Percentiles rank a stretch among this genome's conserved stretches.
Evolutionary conservation across 2,329 filamentous ascomycete species (phyloP).

Genomic region (Rutstroemia sp.): DNA sequence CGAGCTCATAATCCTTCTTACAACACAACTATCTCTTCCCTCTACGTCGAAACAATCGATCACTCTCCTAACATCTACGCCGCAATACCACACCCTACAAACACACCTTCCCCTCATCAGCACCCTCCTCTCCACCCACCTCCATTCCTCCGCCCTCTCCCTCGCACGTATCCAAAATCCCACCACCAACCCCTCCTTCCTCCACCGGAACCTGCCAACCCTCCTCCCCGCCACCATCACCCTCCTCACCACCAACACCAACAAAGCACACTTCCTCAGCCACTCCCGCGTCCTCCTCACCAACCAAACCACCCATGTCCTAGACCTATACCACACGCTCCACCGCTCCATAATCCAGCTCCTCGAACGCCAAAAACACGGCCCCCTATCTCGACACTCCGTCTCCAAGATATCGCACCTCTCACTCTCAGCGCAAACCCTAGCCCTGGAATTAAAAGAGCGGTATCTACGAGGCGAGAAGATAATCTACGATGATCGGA

Average conservation of each 20-base stretch:
- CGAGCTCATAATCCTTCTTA: slow-evolving; percentile 49
- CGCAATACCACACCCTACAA: slow-evolving; percentile 42
- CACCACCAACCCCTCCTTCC: slow-evolving; percentile 40
- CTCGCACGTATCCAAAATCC: slow-evolving; percentile 42
- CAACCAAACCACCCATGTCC: slow-evolving; percentile 17
- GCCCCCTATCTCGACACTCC: slow-evolving; percentile 20
- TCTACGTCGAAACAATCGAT: slow-evolving; percentile 31
- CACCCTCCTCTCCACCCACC: slow-evolving; percentile 39
- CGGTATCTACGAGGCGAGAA: slow-evolving; percentile 18
- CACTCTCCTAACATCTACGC: slow-evolving; percentile 40
- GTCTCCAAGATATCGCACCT: slow-evolving; percentile 18
- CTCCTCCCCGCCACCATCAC: slow-evolving; percentile 36
- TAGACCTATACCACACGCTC: slow-evolving; percentile 21
- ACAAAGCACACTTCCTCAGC: background rate
- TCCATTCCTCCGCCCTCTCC: slow-evolving; percentile 42
- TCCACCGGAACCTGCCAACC: slow-evolving; percentile 49
- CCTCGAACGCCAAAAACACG: slow-evolving; percentile 27
- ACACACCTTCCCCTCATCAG: slow-evolving; percentile 41
- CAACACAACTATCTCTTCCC: slow-evolving; percentile 32
- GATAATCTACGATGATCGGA: slow-evolving; percentile 25
- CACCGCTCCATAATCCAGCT: slow-evolving; percentile 20
- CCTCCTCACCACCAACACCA: slow-evolving; percentile 24
- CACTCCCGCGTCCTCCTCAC: background rate
- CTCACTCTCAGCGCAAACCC: slow-evolving; percentile 12
- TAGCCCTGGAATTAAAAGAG: slow-evolving; percentile 14